Evolutionary conservation across 2,329 filamentous ascomycete genomes (phyloP).

Genomic region (Exophiala aquamarina): DNA sequence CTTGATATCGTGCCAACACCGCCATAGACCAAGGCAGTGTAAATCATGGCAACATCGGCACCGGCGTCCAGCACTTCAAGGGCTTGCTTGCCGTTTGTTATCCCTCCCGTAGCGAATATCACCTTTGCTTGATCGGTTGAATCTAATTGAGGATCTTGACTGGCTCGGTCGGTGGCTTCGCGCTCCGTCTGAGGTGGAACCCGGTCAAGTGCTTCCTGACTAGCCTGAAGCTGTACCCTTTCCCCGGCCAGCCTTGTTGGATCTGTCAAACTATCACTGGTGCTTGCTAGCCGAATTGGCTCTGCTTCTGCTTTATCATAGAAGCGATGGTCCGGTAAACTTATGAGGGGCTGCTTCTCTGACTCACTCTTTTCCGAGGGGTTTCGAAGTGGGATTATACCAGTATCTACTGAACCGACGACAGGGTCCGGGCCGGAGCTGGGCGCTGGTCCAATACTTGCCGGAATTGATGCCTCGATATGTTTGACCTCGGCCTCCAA

Average conservation of each 20-base stretch:
- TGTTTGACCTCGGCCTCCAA: slow-evolving; percentile 17
- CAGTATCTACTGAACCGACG: slow-evolving; percentile 18
- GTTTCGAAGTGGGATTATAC: slow-evolving; percentile 9
- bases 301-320: slow-evolving; percentile 17
- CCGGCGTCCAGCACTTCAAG: slow-evolving; percentile 80
- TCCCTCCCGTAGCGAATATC: slow-evolving; percentile 91
- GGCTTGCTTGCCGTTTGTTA: slow-evolving; percentile 84
- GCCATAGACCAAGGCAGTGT: slow-evolving; percentile 72
- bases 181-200: slow-evolving; percentile 18
- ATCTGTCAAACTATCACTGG: background rate
- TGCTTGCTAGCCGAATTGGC: slow-evolving; percentile 7
- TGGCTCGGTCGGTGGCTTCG: slow-evolving; percentile 15
- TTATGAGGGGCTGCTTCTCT: slow-evolving; percentile 21
- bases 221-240: slow-evolving; percentile 14
- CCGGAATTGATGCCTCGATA: slow-evolving; percentile 14
- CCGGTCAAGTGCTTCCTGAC: slow-evolving; percentile 18
- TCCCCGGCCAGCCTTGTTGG: slow-evolving; percentile 7
- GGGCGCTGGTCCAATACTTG: background rate
- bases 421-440: slow-evolving; percentile 4
- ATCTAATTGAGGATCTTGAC: slow-evolving; percentile 6
- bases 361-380: slow-evolving; percentile 11
- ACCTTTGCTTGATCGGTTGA: slow-evolving; percentile 57
- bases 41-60: slow-evolving; percentile 87
- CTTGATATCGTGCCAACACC: slow-evolving; percentile 61
- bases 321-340: slow-evolving; percentile 16